Percentiles rank a stretch among this genome's conserved stretches.
Conservation (phyloP, 2,329 filamentous ascomycete species). For the Coniochaeta sp. region DNA sequence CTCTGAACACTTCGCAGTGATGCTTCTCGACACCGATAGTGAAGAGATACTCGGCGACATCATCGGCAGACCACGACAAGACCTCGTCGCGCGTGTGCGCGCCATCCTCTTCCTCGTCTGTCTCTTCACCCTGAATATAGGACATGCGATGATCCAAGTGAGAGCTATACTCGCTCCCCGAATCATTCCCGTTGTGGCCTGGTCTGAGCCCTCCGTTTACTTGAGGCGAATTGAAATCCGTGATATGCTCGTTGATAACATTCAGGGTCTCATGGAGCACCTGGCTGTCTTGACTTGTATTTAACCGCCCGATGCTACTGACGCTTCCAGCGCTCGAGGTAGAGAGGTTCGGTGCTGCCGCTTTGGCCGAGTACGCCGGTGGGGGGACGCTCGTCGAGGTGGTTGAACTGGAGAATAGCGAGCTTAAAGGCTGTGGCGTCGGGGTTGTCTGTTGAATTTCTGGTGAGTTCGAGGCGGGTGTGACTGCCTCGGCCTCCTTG, state of each 20-base stretch:
- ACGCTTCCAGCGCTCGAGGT: conserved; percentile 21
- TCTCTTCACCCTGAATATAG: conserved; percentile 90
- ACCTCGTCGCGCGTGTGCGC: conserved; percentile 67
- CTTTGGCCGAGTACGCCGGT: conserved; percentile 13
- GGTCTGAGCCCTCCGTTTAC: conserved; percentile 42
- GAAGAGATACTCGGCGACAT: conserved; percentile 86
- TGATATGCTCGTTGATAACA: conserved; percentile 82
- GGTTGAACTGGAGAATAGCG: conserved; percentile 25
- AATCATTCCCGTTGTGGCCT: conserved; percentile 54
- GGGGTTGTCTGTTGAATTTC: conserved; percentile 21
- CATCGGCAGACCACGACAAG: conserved; percentile 66
- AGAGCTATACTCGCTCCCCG: conserved; percentile 84
- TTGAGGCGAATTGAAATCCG: conserved; percentile 60
- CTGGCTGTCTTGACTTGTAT: conserved; percentile 39
- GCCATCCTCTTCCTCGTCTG: conserved; percentile 80
- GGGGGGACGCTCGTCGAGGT: conserved; percentile 14
- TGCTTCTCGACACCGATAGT: conserved; percentile 76
- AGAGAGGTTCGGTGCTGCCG: conserved; percentile 14
- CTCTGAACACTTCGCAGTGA: conserved; percentile 89
- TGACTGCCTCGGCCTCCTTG: conserved; percentile 5
- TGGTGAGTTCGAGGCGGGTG: conserved; percentile 6
- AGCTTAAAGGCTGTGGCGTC: conserved; percentile 32
- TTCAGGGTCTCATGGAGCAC: conserved; percentile 19
- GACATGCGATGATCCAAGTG: conserved; percentile 70
- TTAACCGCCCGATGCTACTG: conserved; percentile 31